These are phyloP conservation scores for Margaritispora aquatica DNA, from an alignment of 495 filamentous ascomycete genomes.

Conservation along the genomic window DNA sequence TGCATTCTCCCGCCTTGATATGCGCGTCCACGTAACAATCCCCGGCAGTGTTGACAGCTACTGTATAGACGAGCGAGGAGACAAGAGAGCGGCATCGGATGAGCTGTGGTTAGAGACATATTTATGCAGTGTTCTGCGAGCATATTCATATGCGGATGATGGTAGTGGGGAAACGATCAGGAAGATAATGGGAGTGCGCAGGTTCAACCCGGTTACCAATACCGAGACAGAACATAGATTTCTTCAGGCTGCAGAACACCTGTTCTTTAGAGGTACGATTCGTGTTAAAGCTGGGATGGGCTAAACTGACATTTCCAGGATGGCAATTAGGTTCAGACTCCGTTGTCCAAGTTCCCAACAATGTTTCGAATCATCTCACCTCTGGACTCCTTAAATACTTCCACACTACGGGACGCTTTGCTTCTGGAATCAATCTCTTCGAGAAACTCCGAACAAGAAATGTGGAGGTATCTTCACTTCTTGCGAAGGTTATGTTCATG, in stretches of 20 bases:
- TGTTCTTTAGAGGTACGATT: conserved; percentile 84
- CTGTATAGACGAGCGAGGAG: conserved; percentile 92
- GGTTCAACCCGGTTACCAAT: conserved; percentile 95
- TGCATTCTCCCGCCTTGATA: conserved; percentile 96
- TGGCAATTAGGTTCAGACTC: conserved; percentile 96
- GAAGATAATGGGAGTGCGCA: conserved; percentile 86
- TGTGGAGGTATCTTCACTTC: conserved; percentile 86
- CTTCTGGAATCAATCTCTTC: conserved; percentile 96
- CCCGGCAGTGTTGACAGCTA: conserved; percentile 93
- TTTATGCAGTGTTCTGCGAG: conserved; percentile 84
- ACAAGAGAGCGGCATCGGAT: conserved; percentile 86
- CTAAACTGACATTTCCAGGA: conserved; percentile 42
- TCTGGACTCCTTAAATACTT: conserved; percentile 94
- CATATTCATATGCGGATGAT: conserved; percentile 94
- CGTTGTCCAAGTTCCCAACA: conserved; percentile 93
- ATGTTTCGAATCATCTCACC: conserved; percentile 93
- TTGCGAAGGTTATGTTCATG: conserved; percentile 83
- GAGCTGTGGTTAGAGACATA: conserved; percentile 97
- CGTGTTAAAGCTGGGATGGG: neutral
- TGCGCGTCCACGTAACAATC: conserved; percentile 96
- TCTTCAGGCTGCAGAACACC: conserved; percentile 85
- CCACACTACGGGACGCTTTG: conserved; percentile 87
- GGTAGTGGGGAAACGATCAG: conserved; percentile 85
- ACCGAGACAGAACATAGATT: conserved; percentile 97
- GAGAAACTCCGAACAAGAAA: conserved; percentile 90